Evolutionary conservation across 352 stramenopile genomes (phyloP).

Genomic region (Phytopythium montanum): DNA sequence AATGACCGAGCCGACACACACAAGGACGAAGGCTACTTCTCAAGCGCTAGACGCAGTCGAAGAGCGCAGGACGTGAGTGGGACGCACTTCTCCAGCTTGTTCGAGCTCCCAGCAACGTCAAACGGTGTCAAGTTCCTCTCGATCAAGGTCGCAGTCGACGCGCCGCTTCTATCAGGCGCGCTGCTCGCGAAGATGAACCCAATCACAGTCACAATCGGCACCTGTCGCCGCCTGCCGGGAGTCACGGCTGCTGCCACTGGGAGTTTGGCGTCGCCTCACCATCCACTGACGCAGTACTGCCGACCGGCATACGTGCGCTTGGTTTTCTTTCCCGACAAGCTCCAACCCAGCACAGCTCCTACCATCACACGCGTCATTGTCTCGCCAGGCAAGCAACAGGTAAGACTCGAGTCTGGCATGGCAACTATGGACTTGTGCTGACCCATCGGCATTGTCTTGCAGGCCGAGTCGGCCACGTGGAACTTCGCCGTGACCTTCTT

Average conservation of each 20-base stretch:
- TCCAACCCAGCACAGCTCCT: constrained; percentile 7
- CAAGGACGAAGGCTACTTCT: constrained; percentile 8
- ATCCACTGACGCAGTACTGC: constrained; percentile 36
- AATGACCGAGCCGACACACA: background rate
- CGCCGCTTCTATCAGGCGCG: constrained; percentile 33
- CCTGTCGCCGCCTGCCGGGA: constrained; percentile 45
- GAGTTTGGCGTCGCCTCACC: constrained; percentile 23
- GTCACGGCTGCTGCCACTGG: constrained; percentile 15
- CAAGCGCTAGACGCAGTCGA: background rate
- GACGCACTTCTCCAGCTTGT: constrained; percentile 20
- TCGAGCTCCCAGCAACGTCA: constrained; percentile 12
- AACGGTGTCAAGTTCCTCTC: constrained; percentile 43
- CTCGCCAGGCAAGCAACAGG: constrained; percentile 36
- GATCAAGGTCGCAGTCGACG: constrained; percentile 47
- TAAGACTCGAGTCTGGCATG: constrained; percentile 10
- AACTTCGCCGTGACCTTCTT: constrained; percentile 56
- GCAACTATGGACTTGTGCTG: background rate
- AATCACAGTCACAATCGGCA: constrained; percentile 51
- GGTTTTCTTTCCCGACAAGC: constrained; percentile 41
- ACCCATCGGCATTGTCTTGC: background rate
- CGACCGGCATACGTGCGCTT: constrained; percentile 54
- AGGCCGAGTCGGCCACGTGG: constrained; percentile 31
- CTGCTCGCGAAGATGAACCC: constrained; percentile 58
- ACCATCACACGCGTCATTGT: constrained; percentile 24
- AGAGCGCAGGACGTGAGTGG: constrained; percentile 3